These are phyloP conservation scores for Podospora anserina DNA, from an alignment of 495 filamentous ascomycete genomes.

Conservation along the genomic window DNA sequence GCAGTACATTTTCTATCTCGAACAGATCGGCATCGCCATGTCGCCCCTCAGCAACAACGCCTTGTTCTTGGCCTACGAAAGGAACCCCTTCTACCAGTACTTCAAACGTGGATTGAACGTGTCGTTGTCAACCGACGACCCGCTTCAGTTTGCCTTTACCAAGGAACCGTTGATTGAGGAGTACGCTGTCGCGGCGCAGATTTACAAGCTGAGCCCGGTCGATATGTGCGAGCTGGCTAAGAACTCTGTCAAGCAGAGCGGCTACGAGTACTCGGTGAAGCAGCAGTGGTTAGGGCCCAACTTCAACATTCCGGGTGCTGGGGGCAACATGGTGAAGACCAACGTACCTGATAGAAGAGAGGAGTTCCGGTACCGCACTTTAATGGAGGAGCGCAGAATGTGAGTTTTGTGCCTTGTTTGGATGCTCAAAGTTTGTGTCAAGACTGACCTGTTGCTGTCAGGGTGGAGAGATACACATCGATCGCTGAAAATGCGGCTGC, in stretches of 20 bases:
- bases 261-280: conserved; percentile 86
- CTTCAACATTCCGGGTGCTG: conserved; percentile 68
- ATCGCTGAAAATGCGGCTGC: conserved; percentile 16
- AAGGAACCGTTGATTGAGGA: conserved; percentile 98
- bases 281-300: conserved; percentile 81
- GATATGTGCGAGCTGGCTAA: conserved; percentile 99
- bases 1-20: conserved; percentile 96
- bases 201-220: conserved; percentile 94
- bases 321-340: conserved; percentile 90
- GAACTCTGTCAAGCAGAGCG: conserved; percentile 90
- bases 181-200: conserved; percentile 95
- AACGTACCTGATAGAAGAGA: conserved; percentile 93
- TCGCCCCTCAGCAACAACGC: conserved; percentile 98
- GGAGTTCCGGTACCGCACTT: conserved; percentile 80
- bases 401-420: conserved; percentile 39
- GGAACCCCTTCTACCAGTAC: conserved; percentile 92
- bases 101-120: conserved; percentile 94
- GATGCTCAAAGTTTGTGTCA: neutral
- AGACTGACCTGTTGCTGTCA: conserved; percentile 15
- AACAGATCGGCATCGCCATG: conserved; percentile 98
- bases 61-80: conserved; percentile 92
- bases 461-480: conserved; percentile 32
- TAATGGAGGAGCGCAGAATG: conserved; percentile 78
- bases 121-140: conserved; percentile 93
- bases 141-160: conserved; percentile 95